phyloP scores from a whole-genome alignment of 352 stramenopile species.

The Globisporangium splendens region DNA sequence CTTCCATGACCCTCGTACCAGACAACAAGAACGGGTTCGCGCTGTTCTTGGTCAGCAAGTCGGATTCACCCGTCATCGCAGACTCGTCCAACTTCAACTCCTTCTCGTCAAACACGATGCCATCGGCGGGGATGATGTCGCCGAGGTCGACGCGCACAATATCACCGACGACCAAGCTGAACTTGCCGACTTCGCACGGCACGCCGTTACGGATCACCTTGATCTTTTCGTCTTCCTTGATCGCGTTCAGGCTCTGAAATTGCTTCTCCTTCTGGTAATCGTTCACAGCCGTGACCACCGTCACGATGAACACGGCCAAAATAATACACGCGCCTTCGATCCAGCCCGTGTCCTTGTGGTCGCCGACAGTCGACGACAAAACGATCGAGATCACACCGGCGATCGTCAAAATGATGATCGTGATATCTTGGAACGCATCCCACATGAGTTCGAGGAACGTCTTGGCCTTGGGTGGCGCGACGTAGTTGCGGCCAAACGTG shows the following conservation, averaged over 20 bases:
- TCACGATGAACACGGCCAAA: constrained; percentile 85
- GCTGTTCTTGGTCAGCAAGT: constrained; percentile 71
- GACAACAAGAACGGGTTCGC: constrained; percentile 88
- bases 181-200: constrained; percentile 60
- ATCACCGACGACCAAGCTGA: constrained; percentile 87
- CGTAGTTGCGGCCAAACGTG: constrained; percentile 63
- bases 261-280: constrained; percentile 91
- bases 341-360: constrained; percentile 65
- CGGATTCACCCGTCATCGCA: constrained; percentile 88
- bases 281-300: constrained; percentile 82
- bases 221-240: constrained; percentile 77
- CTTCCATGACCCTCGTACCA: constrained; percentile 90
- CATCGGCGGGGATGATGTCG: constrained; percentile 90
- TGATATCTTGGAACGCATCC: constrained; percentile 89
- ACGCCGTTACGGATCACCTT: constrained; percentile 71
- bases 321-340: constrained; percentile 90
- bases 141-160: constrained; percentile 78
- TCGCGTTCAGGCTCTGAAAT: constrained; percentile 78
- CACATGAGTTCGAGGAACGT: constrained; percentile 81
- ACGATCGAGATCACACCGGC: constrained; percentile 83
- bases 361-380: constrained; percentile 46
- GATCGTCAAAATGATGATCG: constrained; percentile 86
- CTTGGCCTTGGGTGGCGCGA: constrained; percentile 45
- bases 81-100: constrained; percentile 89
- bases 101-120: constrained; percentile 80